These are phyloP conservation scores for Mortierella claussenii DNA, from an alignment of 192 early-diverging fungal species.

Conservation along the genomic window DNA sequence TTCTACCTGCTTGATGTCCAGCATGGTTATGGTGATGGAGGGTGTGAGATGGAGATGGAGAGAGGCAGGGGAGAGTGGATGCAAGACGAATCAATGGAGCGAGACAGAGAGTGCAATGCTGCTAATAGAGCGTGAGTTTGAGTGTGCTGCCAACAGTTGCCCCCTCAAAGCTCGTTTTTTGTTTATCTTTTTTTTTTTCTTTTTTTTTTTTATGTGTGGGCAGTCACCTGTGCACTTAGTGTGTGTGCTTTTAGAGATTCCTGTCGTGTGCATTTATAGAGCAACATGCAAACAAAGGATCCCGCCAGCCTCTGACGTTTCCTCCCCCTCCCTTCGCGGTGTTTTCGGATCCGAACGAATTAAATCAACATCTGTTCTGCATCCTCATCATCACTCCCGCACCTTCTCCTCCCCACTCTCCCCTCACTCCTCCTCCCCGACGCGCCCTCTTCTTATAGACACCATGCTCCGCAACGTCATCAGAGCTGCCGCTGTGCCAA, in stretches of 20 bases:
- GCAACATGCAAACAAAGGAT: not conserved
- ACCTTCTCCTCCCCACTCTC: conserved; percentile 3
- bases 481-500: conserved; percentile 50
- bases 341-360: conserved; percentile 22
- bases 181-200: conserved; percentile 1
- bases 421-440: conserved; percentile 6
- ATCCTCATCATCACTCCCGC: conserved; percentile 15
- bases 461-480: conserved; percentile 50
- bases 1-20: conserved; percentile 22
- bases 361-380: conserved; percentile 1
- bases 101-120: too few species aligned
- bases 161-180: not conserved
- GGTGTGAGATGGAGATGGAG: not conserved
- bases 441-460: conserved; percentile 6
- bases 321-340: not conserved
- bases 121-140: not conserved
- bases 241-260: not conserved
- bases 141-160: not conserved
- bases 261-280: conserved; percentile 3
- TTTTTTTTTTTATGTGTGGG: not conserved
- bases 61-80: not conserved
- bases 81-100: conserved; percentile 4
- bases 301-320: not conserved
- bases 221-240: too few species aligned
- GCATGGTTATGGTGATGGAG: conserved; percentile 3